Evolutionary conservation across 2,329 filamentous ascomycete genomes (phyloP), one percentile per base, ranked within the genome.

Genomic region (Fusarium continuum): DNA sequence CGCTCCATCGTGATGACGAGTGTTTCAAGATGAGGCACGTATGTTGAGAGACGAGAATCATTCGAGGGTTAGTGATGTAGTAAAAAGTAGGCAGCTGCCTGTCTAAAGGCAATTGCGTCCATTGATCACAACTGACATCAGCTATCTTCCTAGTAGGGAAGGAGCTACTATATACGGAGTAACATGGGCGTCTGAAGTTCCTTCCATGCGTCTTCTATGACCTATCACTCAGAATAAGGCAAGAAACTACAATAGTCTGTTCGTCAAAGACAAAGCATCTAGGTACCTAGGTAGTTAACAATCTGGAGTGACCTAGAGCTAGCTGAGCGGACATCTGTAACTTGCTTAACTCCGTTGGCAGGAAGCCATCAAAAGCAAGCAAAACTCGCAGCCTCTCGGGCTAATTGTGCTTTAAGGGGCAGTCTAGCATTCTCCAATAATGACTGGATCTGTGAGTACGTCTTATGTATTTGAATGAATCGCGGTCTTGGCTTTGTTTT

Each of bases 1-100:
- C 41, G 25, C 10, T 66, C 64, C 56, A 67, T 65, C 41, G 34
- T 38, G 32, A 35, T 39, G 31, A 26, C 19, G 23, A 29, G 28
- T 17, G 26, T 40, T 11, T 25, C 2, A 3, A 25, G 16, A 32
- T 28, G 11, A 39, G 31, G 28, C 51, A 38, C 29, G 16, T 14
- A 10, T 31, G 26, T 28, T 26, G 44, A 32, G 38, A 34, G 25
- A 20, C 16, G 25, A 25, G 19, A 13, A 17, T 17, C 23, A 7
- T 41, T 47, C 31, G 13, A 29, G 14, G 6, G 8, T 23, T 31
- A 17, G 17, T n/a, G n/a, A n/a, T n/a, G n/a, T n/a, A n/a, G n/a
- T n/a, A n/a, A 14, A 13, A 40, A 39, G 25, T 41, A 19, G 50
- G 28, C 16, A 50, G 25, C 25, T 49, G n/a, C n/a, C 19, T 22